Base-by-base conservation (phyloP, 345 rosid species). In the Brassica juncea region DNA sequence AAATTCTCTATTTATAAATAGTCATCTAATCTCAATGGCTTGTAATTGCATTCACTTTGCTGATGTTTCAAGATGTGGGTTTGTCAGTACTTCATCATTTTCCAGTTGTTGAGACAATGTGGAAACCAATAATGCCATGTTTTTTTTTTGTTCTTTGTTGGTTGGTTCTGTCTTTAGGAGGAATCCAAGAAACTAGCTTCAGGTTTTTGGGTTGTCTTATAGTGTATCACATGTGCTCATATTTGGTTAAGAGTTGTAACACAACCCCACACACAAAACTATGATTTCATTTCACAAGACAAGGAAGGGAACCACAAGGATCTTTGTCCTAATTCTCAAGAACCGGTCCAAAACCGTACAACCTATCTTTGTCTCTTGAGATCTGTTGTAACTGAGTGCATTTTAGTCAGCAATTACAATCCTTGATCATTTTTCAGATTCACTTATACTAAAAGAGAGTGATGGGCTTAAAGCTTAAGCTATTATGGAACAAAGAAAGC, bases 321-420 rank as follows among this genome's bases (percentile, higher is more conserved):
- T 52, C 57, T 52, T 52, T 52, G 57, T 52, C 19, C 57, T 52
- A 52, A 52, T 14, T n/a, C 57, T 52, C 21, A 4, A 52, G 57
- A 52, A 4, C 57, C 8, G 57, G 8, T n/a, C 57, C 57, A 52
- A 52, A 52, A 52, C 57, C 19, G 57, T 52, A 52, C 57, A 49
- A 52, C 57, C 57, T 52, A 52, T 52, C 57, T 47, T 52, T 52
- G 57, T 52, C 57, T 52, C 57, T 52, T 52, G 57, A 52, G 57
- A 52, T 52, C 16, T 47, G 54, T 44, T 21, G 28, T 8, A 21
- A 19, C 10, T 55, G 66, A 30, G 19, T 8, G 39, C 37, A 62
- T 14, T 14, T 31, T 14, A 62, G 4, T 16, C 12, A 0, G 23
- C 11, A 7, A n/a, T n/a, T 4, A 34, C 47, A 23, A 32, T 34